Evolutionary conservation across 1,139 yeast species (phyloP), one percentile per base, ranked within the genome.

Genomic region (Suhomyces anneliseae): DNA sequence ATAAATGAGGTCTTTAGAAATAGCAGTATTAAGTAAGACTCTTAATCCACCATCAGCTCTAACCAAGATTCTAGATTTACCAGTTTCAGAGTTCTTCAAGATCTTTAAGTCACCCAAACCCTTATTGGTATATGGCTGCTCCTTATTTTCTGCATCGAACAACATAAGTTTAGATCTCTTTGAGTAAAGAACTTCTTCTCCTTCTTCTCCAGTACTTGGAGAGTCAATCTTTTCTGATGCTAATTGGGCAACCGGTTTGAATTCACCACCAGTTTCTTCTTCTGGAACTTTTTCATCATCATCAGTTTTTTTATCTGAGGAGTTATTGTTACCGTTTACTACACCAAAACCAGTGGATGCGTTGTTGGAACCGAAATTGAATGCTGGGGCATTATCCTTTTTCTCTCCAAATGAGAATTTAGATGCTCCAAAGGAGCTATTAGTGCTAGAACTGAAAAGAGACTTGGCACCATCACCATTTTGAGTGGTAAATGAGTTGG

Each of bases 21-120:
- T 68, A 19, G 72, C 64, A 19, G 83, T 72, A 64, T 93, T 93
- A 51, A 93, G 70, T 38, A 93, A 65, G n/a, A 90, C 83, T 55
- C 95, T 77, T 40, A 87, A 87, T 38, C 92, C 83, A 36, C 97
- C 97, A 49, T 92, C 98, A 0, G 97, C 89, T 59, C 98, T 82
- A 27, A 93, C 77, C 38, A 93, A 69, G 11, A 89, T 70, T 61
- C 99, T 82, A 2, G 84, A 65, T 62, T 89, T 89, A 2, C 73
- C 67, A 4, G 82, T 79, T 2, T 71, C 75, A 43, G 76, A 76
- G 57, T 85, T 78, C 49, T 78, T 81, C 51, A 92, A 71, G 10
- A 93, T 73, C 58, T 89, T 87, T 55, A 92, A 72, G 44, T 85
- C 90, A 4, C 99, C 99, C 2, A 90, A 72, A 8, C 98, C 98